A percentile compares a stretch with the other conserved stretches of the same genome.
phyloP scores from a whole-genome alignment of 164 flowering plant genomes.

The Sextonia rubra region DNA sequence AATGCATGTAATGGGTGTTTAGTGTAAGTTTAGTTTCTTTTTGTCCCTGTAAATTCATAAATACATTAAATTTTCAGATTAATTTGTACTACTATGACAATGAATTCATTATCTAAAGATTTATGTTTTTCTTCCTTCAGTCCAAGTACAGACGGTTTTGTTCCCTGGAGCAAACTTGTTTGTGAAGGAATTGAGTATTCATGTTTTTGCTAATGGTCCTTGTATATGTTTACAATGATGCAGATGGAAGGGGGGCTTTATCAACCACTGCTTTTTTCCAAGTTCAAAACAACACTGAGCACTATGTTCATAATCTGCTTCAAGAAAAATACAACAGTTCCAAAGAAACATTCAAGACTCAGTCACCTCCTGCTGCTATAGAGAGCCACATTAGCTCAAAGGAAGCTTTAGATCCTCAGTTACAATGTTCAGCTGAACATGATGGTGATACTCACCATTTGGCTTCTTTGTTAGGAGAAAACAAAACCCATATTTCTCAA shows the following conservation, averaged over 20 bases:
- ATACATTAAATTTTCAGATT: background rate
- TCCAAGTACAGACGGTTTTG: background rate
- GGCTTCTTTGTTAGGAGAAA: constrained; percentile 14
- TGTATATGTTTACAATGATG: constrained; percentile 31
- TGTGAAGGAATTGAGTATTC: background rate
- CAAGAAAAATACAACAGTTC: constrained; percentile 7
- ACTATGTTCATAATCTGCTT: background rate
- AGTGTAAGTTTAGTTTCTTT: background rate
- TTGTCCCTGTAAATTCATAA: background rate
- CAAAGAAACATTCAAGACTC: constrained; percentile 15
- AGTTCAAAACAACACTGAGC: background rate
- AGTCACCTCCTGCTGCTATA: constrained; percentile 9
- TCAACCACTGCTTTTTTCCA: constrained; percentile 9
- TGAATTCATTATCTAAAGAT: background rate
- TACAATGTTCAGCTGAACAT: constrained; percentile 3
- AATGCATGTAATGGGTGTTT: background rate
- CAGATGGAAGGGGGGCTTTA: constrained; percentile 35
- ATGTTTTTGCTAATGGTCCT: constrained; percentile 14
- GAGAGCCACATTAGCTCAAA: constrained; percentile 3
- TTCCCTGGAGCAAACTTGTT: background rate
- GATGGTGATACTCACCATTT: constrained; percentile 11
- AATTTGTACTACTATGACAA: background rate
- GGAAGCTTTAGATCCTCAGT: constrained; percentile 12
- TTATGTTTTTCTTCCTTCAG: background rate
- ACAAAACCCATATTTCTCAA: constrained; percentile 14